Evolutionary conservation across 345 rosid genomes (phyloP), one percentile per base, ranked within the genome.

Genomic region (Kernera saxatilis): DNA sequence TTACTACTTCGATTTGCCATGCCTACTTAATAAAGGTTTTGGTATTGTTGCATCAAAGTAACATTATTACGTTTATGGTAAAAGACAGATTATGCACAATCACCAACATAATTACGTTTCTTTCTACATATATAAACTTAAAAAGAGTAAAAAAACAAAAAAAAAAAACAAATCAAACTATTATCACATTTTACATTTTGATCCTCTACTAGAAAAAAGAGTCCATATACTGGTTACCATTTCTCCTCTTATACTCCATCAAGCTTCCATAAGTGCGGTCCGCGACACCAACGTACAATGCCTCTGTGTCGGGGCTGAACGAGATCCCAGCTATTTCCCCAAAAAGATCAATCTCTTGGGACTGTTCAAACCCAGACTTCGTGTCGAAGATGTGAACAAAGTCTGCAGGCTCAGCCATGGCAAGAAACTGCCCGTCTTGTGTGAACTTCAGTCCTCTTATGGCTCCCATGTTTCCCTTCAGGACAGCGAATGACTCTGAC

Each of bases 281-380:
- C 0, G 95, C 87, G 0, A 91, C 70, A 15, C 91, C 95, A 0
- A 88, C 80, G 8, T 85, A 91, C 9, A 91, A 74, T 44, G 95
- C 80, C 73, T 88, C 95, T 5, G 93, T 69, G 29, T 91, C 95
- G 1, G 91, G 97, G 77, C 97, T 91, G 71, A 91, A 88, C 6
- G 91, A 82, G 64, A 91, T 78, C 35, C 97, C 97, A 0, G 95
- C 95, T 45, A 91, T 88, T 75, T 91, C 97, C 5, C 97, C 97
- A 17, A 91, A 91, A 18, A 91, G 58, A 70, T 88, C 97, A 10
- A 91, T 88, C 84, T 87, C 91, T 73, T 91, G 97, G 69, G 84
- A 77, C 51, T 80, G 71, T 25, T 68, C 51, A 36, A 77, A 88
- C 17, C 87, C 91, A 0, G 90, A 88, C 19, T 76, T 75, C 0